A percentile compares a stretch with the other conserved stretches of the same genome.
phyloP scores from a whole-genome alignment of 1,284 basidiomycete species.

The Ustilago lituana region DNA sequence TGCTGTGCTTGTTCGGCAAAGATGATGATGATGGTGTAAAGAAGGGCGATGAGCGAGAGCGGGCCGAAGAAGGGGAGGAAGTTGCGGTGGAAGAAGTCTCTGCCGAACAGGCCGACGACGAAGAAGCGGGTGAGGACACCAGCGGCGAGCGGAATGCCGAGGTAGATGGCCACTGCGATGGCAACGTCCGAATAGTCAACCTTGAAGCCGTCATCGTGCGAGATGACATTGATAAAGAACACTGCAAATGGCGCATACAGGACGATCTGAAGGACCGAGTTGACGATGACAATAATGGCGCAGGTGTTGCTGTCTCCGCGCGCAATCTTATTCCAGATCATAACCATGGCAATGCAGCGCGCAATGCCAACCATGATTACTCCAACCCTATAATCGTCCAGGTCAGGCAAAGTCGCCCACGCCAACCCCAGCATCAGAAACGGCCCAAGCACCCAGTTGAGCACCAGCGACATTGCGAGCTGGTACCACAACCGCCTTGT shows the following conservation, averaged over 20 bases:
- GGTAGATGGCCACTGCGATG: slow-evolving; percentile 74
- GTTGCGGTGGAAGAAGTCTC: slow-evolving; percentile 70
- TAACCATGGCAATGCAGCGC: slow-evolving; percentile 67
- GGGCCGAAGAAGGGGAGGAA: slow-evolving; percentile 80
- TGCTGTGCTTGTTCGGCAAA: slow-evolving; percentile 75
- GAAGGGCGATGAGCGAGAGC: slow-evolving; percentile 73
- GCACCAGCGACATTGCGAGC: slow-evolving; percentile 75
- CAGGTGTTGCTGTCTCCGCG: slow-evolving; percentile 79
- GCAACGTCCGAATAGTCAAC: slow-evolving; percentile 78
- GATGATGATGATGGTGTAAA: slow-evolving; percentile 78
- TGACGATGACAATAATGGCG: slow-evolving; percentile 74
- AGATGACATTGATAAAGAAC: slow-evolving; percentile 79
- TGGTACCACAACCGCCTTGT: slow-evolving; percentile 76
- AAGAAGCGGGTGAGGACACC: slow-evolving; percentile 77
- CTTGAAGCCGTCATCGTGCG: slow-evolving; percentile 67
- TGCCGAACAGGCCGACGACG: slow-evolving; percentile 71
- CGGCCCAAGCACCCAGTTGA: slow-evolving; percentile 86
- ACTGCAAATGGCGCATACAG: slow-evolving; percentile 81
- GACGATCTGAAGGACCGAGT: slow-evolving; percentile 76
- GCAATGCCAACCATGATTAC: slow-evolving; percentile 75
- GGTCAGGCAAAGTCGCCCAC: slow-evolving; percentile 84
- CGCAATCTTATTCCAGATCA: slow-evolving; percentile 76
- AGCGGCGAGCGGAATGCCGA: slow-evolving; percentile 76
- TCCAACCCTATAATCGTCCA: slow-evolving; percentile 68
- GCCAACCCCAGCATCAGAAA: slow-evolving; percentile 81